Base-by-base conservation (phyloP, 176 grass and related monocot genomes). In the Pontederia paniculata region DNA sequence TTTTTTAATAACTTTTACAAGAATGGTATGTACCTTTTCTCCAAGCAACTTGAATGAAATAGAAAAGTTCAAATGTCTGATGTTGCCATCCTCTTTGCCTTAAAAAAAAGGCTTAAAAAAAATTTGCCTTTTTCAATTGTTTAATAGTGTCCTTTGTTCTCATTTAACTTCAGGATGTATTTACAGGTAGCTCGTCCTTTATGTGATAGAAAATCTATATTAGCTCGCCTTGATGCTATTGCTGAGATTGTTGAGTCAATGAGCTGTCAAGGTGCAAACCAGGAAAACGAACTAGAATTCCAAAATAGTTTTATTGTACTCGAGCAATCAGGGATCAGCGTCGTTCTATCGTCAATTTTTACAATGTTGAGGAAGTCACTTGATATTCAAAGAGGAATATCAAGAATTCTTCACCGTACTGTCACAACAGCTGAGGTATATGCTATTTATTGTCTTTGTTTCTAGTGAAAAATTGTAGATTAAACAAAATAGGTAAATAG, bases 361-460 rank as follows among this genome's bases (percentile, higher is more conserved):
- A 76, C 54, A 45, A 83, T 74, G 70, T 70, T 96, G 13, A 85
- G 82, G 77, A 86, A 71, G 73, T 78, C 76, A 14, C 76, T 70
- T 76, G 90, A 96, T 76, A 49, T 89, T 80, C 85, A 96, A 74
- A 85, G 85, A 82, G 90, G 90, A 80, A 78, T 96, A 45, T 71
- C 85, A 55, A 89, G 85, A 71, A 81, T 96, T 80, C 86, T 96
- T 78, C 90, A 96, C 60, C 78, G 73, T 20, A 89, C 80, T 73
- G 76, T 85, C 55, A 96, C 77, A 71, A 20, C 82, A 41, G 77
- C 71, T 37, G 90, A 96, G 85, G 90, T 96, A 52, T 31, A 31
- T 31, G 25, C 64, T 52, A 53, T 19, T 37, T 18, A 17, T 45
- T 19, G 55, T 73, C 17, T 58, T 73, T 56, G 54, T 79, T 65